Evolutionary conservation across 2,329 filamentous ascomycete genomes (phyloP).

Genomic region (Hyphodiscus sp.): DNA sequence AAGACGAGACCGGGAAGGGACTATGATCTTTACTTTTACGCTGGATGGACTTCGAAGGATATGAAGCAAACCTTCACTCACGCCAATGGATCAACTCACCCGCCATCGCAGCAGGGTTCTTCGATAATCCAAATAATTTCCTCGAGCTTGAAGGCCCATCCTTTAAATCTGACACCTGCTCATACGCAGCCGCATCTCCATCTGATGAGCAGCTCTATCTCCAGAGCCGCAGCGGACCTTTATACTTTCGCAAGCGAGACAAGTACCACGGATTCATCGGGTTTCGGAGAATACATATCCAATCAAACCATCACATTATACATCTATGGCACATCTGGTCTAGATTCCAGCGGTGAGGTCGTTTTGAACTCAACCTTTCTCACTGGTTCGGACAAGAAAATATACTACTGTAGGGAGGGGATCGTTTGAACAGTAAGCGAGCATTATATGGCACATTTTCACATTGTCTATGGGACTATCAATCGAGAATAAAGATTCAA

Average conservation of each 20-base stretch:
- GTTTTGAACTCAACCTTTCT: slow-evolving; percentile 38
- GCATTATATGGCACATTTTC: no score
- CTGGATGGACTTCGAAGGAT: slow-evolving; percentile 45
- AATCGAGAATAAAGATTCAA: no score
- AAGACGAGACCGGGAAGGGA: slow-evolving; percentile 47
- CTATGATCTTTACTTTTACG: slow-evolving; percentile 43
- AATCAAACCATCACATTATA: slow-evolving; percentile 48
- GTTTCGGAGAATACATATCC: slow-evolving; percentile 34
- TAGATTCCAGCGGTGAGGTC: slow-evolving; percentile 42
- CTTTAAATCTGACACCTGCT: slow-evolving; percentile 42
- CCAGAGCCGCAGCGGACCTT: slow-evolving; percentile 40
- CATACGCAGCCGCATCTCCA: slow-evolving; percentile 37
- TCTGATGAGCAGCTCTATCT: slow-evolving; percentile 42
- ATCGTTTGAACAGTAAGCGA: no score
- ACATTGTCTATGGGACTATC: no score
- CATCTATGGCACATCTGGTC: slow-evolving; percentile 49
- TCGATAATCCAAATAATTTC: slow-evolving; percentile 51
- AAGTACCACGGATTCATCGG: slow-evolving; percentile 45
- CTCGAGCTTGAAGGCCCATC: slow-evolving; percentile 39
- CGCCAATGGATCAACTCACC: slow-evolving; percentile 43
- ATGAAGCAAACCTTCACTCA: slow-evolving; percentile 31
- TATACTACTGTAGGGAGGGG: no score
- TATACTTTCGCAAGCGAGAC: slow-evolving; percentile 48
- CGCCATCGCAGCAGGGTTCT: slow-evolving; percentile 43
- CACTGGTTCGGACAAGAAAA: slow-evolving; percentile 34